Conservation (phyloP, 2,329 filamentous ascomycete genomes). For the Epicoccum nigrum region DNA sequence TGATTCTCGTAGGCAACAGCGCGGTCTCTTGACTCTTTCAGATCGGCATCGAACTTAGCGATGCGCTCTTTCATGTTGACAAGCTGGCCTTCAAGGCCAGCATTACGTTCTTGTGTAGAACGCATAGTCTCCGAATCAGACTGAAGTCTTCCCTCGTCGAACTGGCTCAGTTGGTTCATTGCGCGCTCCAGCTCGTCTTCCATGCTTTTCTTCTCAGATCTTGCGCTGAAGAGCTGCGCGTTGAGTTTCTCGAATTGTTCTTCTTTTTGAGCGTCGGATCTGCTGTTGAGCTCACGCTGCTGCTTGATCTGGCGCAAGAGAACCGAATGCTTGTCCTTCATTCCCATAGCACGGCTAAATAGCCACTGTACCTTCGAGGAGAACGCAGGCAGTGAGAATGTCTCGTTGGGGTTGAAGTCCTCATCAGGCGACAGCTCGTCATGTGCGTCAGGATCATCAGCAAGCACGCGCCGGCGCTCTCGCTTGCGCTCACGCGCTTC, state of each 20-base stretch:
- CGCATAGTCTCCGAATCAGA: constrained; percentile 30
- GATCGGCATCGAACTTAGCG: constrained; percentile 36
- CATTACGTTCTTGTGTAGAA: constrained; percentile 41
- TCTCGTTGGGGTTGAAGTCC: constrained; percentile 61
- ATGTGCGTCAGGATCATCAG: constrained; percentile 64
- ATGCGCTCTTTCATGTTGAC: constrained; percentile 44
- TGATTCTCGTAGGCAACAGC: constrained; percentile 41
- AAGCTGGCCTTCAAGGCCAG: constrained; percentile 41
- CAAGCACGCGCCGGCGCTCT: constrained; percentile 41
- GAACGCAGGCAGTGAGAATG: constrained; percentile 78
- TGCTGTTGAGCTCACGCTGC: constrained; percentile 89
- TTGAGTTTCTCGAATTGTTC: constrained; percentile 50
- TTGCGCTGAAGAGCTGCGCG: constrained; percentile 47
- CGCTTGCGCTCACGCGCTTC: constrained; percentile 48
- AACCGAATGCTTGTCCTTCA: constrained; percentile 88
- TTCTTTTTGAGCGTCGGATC: constrained; percentile 67
- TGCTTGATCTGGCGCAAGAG: constrained; percentile 93
- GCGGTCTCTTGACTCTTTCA: constrained; percentile 35
- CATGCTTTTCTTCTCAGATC: constrained; percentile 44
- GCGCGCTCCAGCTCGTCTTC: constrained; percentile 46
- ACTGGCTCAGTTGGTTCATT: constrained; percentile 38
- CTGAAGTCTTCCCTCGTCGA: constrained; percentile 35
- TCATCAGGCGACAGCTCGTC: constrained; percentile 68
- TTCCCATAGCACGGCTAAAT: constrained; percentile 73
- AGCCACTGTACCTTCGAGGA: constrained; percentile 79